These are phyloP conservation scores for Colletotrichum cordylinicola DNA, from an alignment of 2,329 filamentous ascomycete genomes.

Conservation along the genomic window DNA sequence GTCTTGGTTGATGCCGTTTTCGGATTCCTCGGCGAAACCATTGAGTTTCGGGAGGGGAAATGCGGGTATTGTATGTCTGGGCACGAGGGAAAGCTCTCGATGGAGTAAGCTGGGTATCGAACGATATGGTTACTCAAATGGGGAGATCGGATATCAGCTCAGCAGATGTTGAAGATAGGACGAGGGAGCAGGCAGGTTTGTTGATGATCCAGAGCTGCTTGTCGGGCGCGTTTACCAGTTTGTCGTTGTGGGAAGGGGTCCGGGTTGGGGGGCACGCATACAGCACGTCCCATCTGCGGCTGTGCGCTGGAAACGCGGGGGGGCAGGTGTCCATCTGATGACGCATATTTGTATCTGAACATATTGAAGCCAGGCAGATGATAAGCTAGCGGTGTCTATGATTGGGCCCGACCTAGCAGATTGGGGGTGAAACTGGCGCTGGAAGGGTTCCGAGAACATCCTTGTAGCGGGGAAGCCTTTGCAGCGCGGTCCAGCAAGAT, in stretches of 20 bases:
- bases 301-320: not conserved
- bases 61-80: not conserved
- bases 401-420: not conserved
- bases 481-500: not conserved
- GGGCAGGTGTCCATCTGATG: not conserved
- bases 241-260: not conserved
- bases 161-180: not conserved
- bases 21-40: not conserved
- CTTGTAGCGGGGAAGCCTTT: not conserved
- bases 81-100: not conserved
- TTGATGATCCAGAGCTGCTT: not conserved
- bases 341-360: not conserved
- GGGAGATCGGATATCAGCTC: not conserved
- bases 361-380: not conserved
- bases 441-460: not conserved
- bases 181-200: not conserved
- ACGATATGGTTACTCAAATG: not conserved
- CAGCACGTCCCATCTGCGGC: not conserved
- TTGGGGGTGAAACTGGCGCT: not conserved
- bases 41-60: not conserved
- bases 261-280: not conserved
- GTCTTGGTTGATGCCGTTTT: constrained; percentile 1
- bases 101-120: not conserved
- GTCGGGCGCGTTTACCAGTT: not conserved
- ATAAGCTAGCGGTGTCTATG: constrained; percentile 1